These are phyloP conservation scores for Nannochloropsis gaditana DNA, from an alignment of 108 stramenopile species.

Conservation along the genomic window DNA sequence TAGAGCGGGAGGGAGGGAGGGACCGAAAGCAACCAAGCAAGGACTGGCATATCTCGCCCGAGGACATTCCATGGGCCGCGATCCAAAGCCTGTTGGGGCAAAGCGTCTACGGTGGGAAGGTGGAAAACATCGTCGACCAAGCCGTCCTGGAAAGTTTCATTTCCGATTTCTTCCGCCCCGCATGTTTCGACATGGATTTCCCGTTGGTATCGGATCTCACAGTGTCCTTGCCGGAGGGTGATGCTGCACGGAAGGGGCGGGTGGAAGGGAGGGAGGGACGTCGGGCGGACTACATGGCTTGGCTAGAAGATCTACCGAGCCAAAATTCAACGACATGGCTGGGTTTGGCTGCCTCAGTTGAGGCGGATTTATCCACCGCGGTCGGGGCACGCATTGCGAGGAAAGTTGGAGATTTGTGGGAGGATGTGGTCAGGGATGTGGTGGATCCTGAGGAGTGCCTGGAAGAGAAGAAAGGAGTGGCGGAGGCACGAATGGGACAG, in stretches of 20 bases:
- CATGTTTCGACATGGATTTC: constrained; percentile 46
- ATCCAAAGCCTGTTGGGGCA: constrained; percentile 49
- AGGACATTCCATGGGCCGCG: constrained; percentile 56
- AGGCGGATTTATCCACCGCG: not conserved
- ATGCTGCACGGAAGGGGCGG: not conserved
- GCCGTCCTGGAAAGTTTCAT: constrained; percentile 40
- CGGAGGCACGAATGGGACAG: not conserved
- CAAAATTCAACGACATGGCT: not conserved
- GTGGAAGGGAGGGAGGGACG: not conserved
- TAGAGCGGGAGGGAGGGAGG: constrained; percentile 35
- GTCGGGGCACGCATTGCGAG: not conserved
- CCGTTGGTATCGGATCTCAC: constrained; percentile 37
- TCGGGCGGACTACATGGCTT: not conserved
- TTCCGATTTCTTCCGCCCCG: constrained; percentile 38
- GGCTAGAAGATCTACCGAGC: not conserved
- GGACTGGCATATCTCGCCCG: constrained; percentile 10
- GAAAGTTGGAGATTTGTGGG: not conserved
- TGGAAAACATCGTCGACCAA: constrained; percentile 51
- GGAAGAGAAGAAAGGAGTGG: not conserved
- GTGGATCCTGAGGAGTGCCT: not conserved
- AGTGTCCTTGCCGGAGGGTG: not conserved
- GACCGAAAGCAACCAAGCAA: not conserved
- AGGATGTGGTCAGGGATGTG: not conserved
- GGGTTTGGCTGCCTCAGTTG: not conserved
- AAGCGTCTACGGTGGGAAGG: constrained; percentile 58